Base-by-base conservation (phyloP, 1,284 basidiomycete species). In the Crocinoboletus sp. region DNA sequence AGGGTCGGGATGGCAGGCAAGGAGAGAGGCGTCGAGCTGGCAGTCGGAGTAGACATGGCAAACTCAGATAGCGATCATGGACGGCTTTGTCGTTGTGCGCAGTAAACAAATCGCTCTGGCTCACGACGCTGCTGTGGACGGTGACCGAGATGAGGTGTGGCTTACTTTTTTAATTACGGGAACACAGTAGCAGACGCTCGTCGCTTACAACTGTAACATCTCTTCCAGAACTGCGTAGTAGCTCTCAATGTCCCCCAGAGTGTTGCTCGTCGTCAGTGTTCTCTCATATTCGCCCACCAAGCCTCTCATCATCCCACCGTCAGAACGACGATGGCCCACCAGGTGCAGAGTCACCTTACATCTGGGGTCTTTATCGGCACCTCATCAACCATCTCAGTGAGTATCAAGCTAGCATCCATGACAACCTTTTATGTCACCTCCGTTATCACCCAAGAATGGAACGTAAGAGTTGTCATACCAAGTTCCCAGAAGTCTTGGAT, bases 241-340 rank as follows among this genome's bases (percentile, higher is more conserved):
- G 19, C 33, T 22, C 19, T 12, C 31, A 44, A 54, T 60, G 50
- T 37, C 34, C 27, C 15, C 29, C 35, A 11, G 49, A 45, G 75
- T 84, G 31, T 65, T 84, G 24, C 71, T 84, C 50, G 82, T 83
- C 51, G 81, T 77, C 63, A 62, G 71, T 66, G 15, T 32, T 24
- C 16, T 29, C 15, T 10, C 29, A 17, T 13, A 43, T 52, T 17
- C 38, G 23, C 32, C 31, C 45, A 12, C 39, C 36, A 27, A 12
- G 39, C 32, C 46, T 39, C 46, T 36, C 50, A 36, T 31, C 27
- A 7, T 17, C 43, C 27, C 19, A 24, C 28, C 16, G 32, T 38
- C 44, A 85, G 80, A 92, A 92, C 61, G 93, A 96, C 63, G 93
- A 95, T 61, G 93, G 93, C 3, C 91, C 92, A 13, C 88, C 90